phyloP scores from a whole-genome alignment of 257 asterid genomes.

The Nicotiana benthamiana region DNA sequence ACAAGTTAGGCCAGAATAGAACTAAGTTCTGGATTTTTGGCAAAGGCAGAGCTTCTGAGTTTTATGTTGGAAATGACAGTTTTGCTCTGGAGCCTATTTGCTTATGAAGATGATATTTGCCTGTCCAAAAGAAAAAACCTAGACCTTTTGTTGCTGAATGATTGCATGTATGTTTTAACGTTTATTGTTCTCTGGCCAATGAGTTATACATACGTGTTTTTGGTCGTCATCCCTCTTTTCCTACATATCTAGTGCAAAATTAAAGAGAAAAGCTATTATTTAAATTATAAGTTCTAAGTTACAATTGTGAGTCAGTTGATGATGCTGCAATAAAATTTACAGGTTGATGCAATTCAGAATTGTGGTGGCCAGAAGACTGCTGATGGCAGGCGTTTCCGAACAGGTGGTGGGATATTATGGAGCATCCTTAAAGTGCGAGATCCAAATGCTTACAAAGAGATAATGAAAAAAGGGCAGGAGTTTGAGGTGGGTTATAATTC shows the following conservation, averaged over 20 bases:
- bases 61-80: background rate
- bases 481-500: conserved; percentile 62
- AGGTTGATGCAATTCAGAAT: conserved; percentile 93
- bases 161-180: background rate
- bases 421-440: conserved; percentile 79
- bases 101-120: background rate
- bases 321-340: conserved; percentile 9
- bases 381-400: conserved; percentile 63
- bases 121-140: background rate
- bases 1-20: background rate
- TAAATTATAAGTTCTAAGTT: background rate
- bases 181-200: background rate
- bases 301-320: background rate
- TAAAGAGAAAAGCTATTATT: background rate
- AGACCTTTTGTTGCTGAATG: background rate
- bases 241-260: background rate
- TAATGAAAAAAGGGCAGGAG: conserved; percentile 75
- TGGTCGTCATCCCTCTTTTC: background rate
- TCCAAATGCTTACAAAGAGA: conserved; percentile 87
- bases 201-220: background rate
- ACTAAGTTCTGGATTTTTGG: background rate
- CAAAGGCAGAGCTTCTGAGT: background rate
- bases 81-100: background rate
- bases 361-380: conserved; percentile 92
- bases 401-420: conserved; percentile 91